phyloP scores from a whole-genome alignment of 2,329 filamentous ascomycete genomes.

The Phaeosphaeria sp. region DNA sequence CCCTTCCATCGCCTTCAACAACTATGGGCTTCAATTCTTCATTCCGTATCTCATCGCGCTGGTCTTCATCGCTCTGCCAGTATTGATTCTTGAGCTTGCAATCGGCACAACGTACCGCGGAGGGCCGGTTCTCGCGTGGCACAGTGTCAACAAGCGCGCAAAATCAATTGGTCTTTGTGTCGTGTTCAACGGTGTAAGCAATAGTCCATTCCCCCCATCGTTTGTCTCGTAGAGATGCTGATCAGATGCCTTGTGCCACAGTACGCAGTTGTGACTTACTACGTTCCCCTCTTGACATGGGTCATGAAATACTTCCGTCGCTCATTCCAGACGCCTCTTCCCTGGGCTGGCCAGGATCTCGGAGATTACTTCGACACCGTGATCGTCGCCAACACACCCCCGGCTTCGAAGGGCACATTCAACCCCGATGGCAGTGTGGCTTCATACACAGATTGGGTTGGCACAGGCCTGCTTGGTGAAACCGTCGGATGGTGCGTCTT shows the following conservation, averaged over 20 bases:
- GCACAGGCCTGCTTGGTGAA: background rate
- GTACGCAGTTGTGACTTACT: background rate
- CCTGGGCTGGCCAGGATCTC: background rate
- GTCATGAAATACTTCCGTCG: background rate
- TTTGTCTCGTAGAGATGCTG: background rate
- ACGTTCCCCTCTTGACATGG: background rate
- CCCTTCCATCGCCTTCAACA: background rate
- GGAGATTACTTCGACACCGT: background rate
- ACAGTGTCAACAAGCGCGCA: background rate
- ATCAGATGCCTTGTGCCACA: background rate
- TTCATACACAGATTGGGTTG: background rate
- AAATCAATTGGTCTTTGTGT: background rate
- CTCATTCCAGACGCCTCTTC: background rate
- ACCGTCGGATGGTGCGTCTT: background rate
- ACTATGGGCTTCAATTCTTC: background rate
- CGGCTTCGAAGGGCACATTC: background rate
- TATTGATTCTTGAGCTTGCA: background rate
- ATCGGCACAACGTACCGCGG: background rate
- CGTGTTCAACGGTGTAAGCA: background rate
- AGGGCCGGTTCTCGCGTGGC: background rate
- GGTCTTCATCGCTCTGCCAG: background rate
- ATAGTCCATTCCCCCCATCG: background rate
- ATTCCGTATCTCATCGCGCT: background rate
- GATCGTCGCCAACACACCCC: background rate
- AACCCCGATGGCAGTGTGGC: background rate